Evolutionary conservation across 1,284 basidiomycete genomes (phyloP).

Genomic region (Melampsora americana): DNA sequence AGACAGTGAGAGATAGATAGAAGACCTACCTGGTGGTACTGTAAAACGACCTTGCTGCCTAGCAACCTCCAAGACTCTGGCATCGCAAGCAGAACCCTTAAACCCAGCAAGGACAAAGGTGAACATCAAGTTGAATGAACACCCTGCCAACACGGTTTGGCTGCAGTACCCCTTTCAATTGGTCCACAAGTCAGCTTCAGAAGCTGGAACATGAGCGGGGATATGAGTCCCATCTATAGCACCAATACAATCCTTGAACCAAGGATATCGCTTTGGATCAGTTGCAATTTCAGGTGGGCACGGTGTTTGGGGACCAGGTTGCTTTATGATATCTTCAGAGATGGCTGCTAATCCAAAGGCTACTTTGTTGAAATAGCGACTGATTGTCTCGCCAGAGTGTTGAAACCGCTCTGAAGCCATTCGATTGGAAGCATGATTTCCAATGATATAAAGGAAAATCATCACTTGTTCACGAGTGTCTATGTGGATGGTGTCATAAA

Average conservation of each 20-base stretch:
- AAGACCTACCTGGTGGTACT: slow-evolving; percentile 1
- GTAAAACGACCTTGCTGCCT: slow-evolving; percentile 39
- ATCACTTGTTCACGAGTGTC: neutral
- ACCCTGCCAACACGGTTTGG: slow-evolving; percentile 53
- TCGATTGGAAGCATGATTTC: neutral
- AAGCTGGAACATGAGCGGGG: slow-evolving; percentile 46
- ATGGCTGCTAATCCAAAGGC: neutral
- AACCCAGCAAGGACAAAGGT: slow-evolving; percentile 54
- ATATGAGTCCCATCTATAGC: slow-evolving; percentile 54
- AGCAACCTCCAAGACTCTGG: slow-evolving; percentile 50
- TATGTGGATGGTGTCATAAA: neutral
- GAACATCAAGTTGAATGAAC: slow-evolving; percentile 51
- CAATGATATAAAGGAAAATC: neutral
- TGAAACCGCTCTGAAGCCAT: neutral
- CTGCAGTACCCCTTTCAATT: slow-evolving; percentile 52
- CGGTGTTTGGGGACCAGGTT: neutral
- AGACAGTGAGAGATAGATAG: neutral
- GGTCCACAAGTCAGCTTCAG: slow-evolving; percentile 45
- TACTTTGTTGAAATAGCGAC: neutral
- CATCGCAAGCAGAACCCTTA: slow-evolving; percentile 56
- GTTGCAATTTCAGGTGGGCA: neutral
- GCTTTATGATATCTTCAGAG: neutral
- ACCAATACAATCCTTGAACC: slow-evolving; percentile 51
- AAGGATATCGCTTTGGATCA: slow-evolving; percentile 46
- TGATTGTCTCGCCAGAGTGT: neutral